Percentiles rank a stretch among this genome's conserved stretches.
phyloP scores from a whole-genome alignment of 345 rosid genomes.

The Eucalyptus sp. region DNA sequence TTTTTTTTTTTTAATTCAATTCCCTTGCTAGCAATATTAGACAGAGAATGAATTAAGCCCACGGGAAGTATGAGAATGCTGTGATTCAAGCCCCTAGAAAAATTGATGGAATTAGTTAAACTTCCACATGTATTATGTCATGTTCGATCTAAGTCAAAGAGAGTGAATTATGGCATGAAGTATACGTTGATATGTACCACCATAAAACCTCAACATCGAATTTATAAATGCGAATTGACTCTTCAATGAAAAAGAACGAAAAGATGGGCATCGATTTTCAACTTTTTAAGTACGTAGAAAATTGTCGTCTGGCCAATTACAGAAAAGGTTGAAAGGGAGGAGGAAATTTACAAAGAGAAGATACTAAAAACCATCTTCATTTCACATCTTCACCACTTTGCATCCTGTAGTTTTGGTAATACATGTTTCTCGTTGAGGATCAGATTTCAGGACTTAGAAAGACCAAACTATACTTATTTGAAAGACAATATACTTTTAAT shows the following conservation, averaged over 20 bases:
- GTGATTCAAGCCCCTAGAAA: neutral
- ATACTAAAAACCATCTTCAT: neutral
- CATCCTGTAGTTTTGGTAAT: neutral
- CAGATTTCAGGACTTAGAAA: neutral
- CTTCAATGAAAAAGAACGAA: neutral
- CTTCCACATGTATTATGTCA: neutral
- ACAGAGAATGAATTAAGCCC: neutral
- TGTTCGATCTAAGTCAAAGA: neutral
- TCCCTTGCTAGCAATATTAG: neutral
- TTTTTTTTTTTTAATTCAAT: neutral
- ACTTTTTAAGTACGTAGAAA: too few relatives aligned
- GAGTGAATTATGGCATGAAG: neutral
- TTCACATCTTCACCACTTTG: neutral
- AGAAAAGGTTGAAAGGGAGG: too few relatives aligned
- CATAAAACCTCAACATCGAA: neutral
- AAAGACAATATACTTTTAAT: neutral
- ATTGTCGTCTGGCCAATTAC: neutral
- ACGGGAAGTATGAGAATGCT: neutral
- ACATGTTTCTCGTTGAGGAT: neutral
- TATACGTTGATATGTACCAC: neutral
- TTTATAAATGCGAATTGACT: neutral
- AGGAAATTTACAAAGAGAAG: too few relatives aligned
- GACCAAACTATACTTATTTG: neutral
- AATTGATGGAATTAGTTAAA: neutral
- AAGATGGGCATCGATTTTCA: neutral